Evolutionary conservation across 2,329 filamentous ascomycete species (phyloP).

Genomic region (Talaromyces funiculosus): DNA sequence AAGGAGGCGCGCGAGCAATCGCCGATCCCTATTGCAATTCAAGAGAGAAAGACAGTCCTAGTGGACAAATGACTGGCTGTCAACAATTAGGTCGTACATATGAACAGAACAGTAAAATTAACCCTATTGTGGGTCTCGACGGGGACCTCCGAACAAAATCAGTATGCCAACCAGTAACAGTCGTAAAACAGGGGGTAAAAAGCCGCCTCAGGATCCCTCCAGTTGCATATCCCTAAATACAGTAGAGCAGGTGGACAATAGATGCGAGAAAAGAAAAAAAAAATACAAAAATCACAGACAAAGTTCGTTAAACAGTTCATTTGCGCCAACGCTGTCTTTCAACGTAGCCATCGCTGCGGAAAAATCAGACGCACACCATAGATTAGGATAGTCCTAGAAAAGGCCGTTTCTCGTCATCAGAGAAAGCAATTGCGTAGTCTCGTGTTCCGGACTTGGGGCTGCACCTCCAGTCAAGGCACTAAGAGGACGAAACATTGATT

Average conservation of each 20-base stretch:
- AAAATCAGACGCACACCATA: not conserved
- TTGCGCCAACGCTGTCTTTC: not conserved
- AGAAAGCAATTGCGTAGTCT: not conserved
- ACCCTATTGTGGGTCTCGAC: not conserved
- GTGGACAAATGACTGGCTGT: not conserved
- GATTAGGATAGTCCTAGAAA: not conserved
- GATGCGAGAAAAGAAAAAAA: not conserved
- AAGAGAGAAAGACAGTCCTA: not conserved
- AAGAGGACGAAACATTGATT: not conserved
- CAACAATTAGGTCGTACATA: not conserved
- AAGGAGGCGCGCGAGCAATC: not conserved
- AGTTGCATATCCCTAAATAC: not conserved
- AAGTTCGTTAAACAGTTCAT: not conserved
- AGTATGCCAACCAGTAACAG: slow-evolving; percentile 2
- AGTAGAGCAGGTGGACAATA: not conserved
- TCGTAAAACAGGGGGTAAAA: not conserved
- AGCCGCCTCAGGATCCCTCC: not conserved
- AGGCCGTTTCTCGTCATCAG: not conserved
- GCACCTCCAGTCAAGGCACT: slow-evolving; percentile 6
- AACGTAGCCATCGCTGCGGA: not conserved
- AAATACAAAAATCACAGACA: not conserved
- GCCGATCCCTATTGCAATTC: not conserved
- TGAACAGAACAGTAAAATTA: not conserved
- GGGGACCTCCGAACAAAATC: not conserved
- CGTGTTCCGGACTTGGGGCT: not conserved